These are phyloP conservation scores for Populus davidiana DNA, from an alignment of 345 rosid species.

Conservation along the genomic window DNA sequence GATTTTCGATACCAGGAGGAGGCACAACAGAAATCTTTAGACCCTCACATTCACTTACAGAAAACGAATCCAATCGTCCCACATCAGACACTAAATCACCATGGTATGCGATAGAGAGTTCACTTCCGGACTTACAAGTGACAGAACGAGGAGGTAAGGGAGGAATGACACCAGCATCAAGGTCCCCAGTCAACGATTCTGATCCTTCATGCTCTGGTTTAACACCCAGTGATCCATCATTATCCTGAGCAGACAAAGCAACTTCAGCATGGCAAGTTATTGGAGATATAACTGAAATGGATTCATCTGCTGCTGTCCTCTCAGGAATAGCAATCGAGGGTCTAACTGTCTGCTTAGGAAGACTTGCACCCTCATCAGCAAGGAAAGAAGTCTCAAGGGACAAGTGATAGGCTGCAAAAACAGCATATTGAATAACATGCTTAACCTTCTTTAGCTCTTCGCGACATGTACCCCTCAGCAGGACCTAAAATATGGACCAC, in stretches of 20 bases:
- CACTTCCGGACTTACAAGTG: conserved; percentile 31
- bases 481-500: conserved; percentile 46
- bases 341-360: conserved; percentile 58
- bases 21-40: conserved; percentile 12
- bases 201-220: conserved; percentile 37
- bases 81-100: conserved; percentile 30
- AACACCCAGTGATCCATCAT: conserved; percentile 29
- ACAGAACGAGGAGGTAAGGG: conserved; percentile 25
- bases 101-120: conserved; percentile 30
- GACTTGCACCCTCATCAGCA: conserved; percentile 98
- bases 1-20: conserved; percentile 24
- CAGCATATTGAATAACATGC: conserved; percentile 80
- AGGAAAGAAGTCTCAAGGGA: conserved; percentile 95
- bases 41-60: conserved; percentile 29
- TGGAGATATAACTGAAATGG: conserved; percentile 35
- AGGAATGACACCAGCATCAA: conserved; percentile 33
- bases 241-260: conserved; percentile 35
- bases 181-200: conserved; percentile 34
- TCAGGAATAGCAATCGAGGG: conserved; percentile 42
- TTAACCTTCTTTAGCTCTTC: conserved; percentile 95
- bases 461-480: conserved; percentile 67
- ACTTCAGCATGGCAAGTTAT: conserved; percentile 22
- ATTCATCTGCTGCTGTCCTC: conserved; percentile 35
- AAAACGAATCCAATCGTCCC: conserved; percentile 31
- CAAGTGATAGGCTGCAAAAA: conserved; percentile 96